Percentiles rank a stretch among this genome's conserved stretches.
Evolutionary conservation across 2,329 filamentous ascomycete species (phyloP).

Genomic region (Metarhizium anisopliae): DNA sequence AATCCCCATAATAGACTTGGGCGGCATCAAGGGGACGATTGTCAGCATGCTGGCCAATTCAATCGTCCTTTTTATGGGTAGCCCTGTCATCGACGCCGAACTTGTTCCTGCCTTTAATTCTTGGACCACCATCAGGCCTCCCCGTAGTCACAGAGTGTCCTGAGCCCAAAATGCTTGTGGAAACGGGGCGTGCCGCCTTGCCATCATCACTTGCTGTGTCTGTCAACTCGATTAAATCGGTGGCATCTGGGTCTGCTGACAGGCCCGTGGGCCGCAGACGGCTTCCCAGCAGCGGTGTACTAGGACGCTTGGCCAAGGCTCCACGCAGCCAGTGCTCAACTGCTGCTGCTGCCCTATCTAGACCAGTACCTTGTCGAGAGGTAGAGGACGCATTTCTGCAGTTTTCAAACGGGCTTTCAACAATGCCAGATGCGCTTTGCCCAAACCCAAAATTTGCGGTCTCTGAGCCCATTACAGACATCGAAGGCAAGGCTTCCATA

Average conservation of each 20-base stretch:
- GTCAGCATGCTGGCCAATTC: background rate
- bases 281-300: slow-evolving; percentile 38
- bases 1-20: background rate
- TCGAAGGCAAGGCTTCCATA: slow-evolving; percentile 58
- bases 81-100: slow-evolving; percentile 6
- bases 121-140: slow-evolving; percentile 22
- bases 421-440: slow-evolving; percentile 31
- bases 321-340: slow-evolving; percentile 88
- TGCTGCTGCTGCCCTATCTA: slow-evolving; percentile 79
- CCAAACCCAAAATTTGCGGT: slow-evolving; percentile 48
- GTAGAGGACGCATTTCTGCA: slow-evolving; percentile 32
- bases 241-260: slow-evolving; percentile 24
- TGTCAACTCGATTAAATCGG: slow-evolving; percentile 64
- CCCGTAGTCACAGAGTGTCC: slow-evolving; percentile 27
- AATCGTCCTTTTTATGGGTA: slow-evolving; percentile 35
- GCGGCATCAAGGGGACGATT: background rate
- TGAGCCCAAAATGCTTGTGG: slow-evolving; percentile 22
- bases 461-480: slow-evolving; percentile 55
- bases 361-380: slow-evolving; percentile 39
- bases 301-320: slow-evolving; percentile 57
- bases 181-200: slow-evolving; percentile 8
- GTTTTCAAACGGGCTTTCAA: slow-evolving; percentile 42
- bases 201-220: slow-evolving; percentile 52
- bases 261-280: slow-evolving; percentile 22
- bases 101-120: slow-evolving; percentile 27